These are phyloP conservation scores for Ceratocystis diversiconidia DNA, from an alignment of 2,329 filamentous ascomycete species.

Conservation along the genomic window DNA sequence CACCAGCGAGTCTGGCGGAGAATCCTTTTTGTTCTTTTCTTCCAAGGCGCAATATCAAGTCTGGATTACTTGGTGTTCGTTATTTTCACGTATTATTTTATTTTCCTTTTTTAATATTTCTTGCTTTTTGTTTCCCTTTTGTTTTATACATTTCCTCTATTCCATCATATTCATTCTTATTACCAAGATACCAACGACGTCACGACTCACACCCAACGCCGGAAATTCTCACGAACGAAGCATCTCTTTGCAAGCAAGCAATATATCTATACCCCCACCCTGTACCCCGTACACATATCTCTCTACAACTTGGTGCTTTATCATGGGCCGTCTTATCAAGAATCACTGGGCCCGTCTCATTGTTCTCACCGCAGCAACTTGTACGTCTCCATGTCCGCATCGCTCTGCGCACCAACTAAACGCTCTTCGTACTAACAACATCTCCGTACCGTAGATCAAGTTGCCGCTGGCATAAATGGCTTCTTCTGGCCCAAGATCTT, in stretches of 20 bases:
- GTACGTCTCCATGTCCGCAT: conserved; percentile 34
- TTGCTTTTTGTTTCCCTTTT: conserved; percentile 1
- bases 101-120: neutral
- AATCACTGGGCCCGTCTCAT: conserved; percentile 98
- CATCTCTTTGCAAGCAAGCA: neutral
- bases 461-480: conserved; percentile 65
- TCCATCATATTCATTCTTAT: conserved; percentile 7
- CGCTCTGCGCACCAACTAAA: neutral
- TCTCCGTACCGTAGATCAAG: conserved; percentile 51
- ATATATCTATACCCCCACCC: conserved; percentile 4
- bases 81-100: conserved; percentile 6
- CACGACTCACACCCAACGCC: neutral
- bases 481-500: conserved; percentile 99
- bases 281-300: conserved; percentile 20
- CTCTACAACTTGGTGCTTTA: neutral
- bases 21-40: conserved; percentile 19
- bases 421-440: neutral
- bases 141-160: conserved; percentile 16
- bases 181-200: conserved; percentile 15
- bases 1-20: conserved; percentile 36
- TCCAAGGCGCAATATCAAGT: conserved; percentile 14
- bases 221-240: neutral
- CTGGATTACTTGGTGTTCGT: conserved; percentile 19
- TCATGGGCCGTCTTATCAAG: conserved; percentile 97
- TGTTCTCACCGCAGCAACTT: conserved; percentile 66